Evolutionary conservation across 768 basidiomycete species (phyloP), one percentile per base, ranked within the genome.

Genomic region (Collybia sp.): DNA sequence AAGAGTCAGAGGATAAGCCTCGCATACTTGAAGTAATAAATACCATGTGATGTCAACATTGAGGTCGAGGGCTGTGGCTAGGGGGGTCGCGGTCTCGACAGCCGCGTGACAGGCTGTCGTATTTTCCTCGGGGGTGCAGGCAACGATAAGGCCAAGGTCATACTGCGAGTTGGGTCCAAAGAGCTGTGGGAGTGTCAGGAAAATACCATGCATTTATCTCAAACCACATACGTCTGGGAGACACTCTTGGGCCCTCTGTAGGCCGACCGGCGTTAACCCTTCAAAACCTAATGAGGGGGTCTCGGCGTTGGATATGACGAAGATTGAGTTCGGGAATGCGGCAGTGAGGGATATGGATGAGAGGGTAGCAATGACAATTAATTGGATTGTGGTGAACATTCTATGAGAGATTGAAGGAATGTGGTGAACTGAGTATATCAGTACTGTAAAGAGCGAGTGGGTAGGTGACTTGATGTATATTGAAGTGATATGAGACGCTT

Each of bases 281-380:
- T 53, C 52, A 11, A 55, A 38, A 19, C 51, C 46, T 33, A 59
- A 42, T 2, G 56, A 57, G 5, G 58, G 56, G 1, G 52, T 53
- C 36, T 59, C 58, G 18, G 58, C 58, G 30, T 57, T 52, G 16
- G 56, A 50, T 36, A 59, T 59, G 46, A 59, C 41, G 44, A 55
- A 59, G 20, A 57, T 19, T 4, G 49, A 54, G 37, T 59, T 57
- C n/a, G 45, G 49, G 15, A 53, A 40, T 3, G 56, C 52, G 15
- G 51, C 12, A 46, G 16, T 13, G 46, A 25, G 12, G 43, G 49
- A 40, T 41, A 38, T 10, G 30, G 36, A 38, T 25, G 25, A 25
- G 25, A 25, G 25, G 25, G 25, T 25, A 25, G 25, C 44, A 31
- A 46, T 17, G 45, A 39, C 31, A 9, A 40, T 32, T n/a, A 46